Percentiles rank a stretch among this genome's conserved stretches.
phyloP scores from a whole-genome alignment of 2,329 filamentous ascomycete species.

The Exophiala mesophila region DNA sequence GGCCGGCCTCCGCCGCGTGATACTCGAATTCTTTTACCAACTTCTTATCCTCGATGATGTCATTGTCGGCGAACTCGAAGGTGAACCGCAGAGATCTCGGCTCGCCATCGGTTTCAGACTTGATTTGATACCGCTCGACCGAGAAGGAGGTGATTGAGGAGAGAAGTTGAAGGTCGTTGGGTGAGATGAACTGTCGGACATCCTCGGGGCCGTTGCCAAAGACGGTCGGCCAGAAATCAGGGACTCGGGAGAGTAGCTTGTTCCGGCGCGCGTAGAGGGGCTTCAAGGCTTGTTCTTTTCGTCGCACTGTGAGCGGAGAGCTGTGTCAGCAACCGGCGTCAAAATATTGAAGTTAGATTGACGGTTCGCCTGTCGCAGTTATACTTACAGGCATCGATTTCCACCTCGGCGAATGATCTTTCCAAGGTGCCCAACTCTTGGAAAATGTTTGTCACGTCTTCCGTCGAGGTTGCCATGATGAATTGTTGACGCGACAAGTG shows the following conservation, averaged over 20 bases:
- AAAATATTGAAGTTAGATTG: too few species aligned
- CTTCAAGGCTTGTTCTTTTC: conserved; percentile 21
- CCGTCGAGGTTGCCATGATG: conserved; percentile 15
- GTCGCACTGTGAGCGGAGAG: conserved; percentile 13
- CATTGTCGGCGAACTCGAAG: conserved; percentile 76
- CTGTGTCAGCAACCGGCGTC: not conserved
- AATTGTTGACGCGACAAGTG: too few species aligned
- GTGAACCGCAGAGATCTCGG: conserved; percentile 73
- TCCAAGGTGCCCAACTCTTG: conserved; percentile 71
- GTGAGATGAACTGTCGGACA: conserved; percentile 82
- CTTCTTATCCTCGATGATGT: conserved; percentile 70
- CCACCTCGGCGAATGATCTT: conserved; percentile 75
- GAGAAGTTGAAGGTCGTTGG: conserved; percentile 70
- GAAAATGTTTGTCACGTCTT: conserved; percentile 31
- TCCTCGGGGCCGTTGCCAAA: conserved; percentile 81
- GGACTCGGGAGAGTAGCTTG: conserved; percentile 65
- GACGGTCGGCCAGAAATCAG: conserved; percentile 92
- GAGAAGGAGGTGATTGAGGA: conserved; percentile 63
- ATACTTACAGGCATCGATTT: conserved; percentile 73
- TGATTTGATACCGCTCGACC: conserved; percentile 75
- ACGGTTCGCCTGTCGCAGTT: too few species aligned
- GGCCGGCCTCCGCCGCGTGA: conserved; percentile 47
- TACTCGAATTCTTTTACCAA: conserved; percentile 92
- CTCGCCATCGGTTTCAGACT: conserved; percentile 58
- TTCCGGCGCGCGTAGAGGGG: conserved; percentile 73